phyloP scores from a whole-genome alignment of 768 basidiomycete species.

The Xerocomus brunneocitrinus region DNA sequence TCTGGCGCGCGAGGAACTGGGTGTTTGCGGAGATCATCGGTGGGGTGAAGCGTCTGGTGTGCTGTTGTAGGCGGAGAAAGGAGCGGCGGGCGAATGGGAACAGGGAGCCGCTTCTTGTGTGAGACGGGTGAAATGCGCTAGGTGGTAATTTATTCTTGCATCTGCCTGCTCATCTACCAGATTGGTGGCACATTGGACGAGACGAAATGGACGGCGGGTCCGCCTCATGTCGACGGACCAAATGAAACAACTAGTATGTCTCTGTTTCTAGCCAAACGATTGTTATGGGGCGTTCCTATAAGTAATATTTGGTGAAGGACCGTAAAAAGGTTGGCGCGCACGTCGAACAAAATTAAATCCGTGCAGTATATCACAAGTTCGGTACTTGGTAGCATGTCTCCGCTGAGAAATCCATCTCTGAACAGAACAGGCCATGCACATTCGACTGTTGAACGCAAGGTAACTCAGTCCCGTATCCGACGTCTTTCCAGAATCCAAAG shows the following conservation, averaged over 20 bases:
- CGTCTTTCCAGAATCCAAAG: slow-evolving; percentile 48
- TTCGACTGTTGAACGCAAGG: neutral
- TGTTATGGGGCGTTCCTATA: too few relatives aligned
- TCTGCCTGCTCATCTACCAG: neutral
- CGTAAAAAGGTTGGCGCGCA: too few relatives aligned
- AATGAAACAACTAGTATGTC: too few relatives aligned
- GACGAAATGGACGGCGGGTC: neutral
- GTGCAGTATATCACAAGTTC: too few relatives aligned
- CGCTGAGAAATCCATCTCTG: too few relatives aligned
- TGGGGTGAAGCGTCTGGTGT: slow-evolving; percentile 2
- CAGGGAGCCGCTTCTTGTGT: slow-evolving; percentile 17
- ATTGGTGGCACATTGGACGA: neutral
- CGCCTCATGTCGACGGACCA: too few relatives aligned
- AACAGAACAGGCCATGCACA: neutral
- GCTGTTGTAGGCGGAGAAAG: slow-evolving; percentile 8
- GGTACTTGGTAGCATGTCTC: too few relatives aligned
- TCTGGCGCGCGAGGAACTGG: slow-evolving; percentile 36
- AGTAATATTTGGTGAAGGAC: too few relatives aligned
- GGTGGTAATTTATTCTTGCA: slow-evolving; percentile 3
- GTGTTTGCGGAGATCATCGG: slow-evolving; percentile 18
- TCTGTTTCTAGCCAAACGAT: too few relatives aligned
- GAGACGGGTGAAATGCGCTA: neutral
- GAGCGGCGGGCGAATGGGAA: neutral
- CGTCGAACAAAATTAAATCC: too few relatives aligned
- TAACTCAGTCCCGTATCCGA: neutral